phyloP scores from a whole-genome alignment of 768 basidiomycete species.

The Terana coerulea region DNA sequence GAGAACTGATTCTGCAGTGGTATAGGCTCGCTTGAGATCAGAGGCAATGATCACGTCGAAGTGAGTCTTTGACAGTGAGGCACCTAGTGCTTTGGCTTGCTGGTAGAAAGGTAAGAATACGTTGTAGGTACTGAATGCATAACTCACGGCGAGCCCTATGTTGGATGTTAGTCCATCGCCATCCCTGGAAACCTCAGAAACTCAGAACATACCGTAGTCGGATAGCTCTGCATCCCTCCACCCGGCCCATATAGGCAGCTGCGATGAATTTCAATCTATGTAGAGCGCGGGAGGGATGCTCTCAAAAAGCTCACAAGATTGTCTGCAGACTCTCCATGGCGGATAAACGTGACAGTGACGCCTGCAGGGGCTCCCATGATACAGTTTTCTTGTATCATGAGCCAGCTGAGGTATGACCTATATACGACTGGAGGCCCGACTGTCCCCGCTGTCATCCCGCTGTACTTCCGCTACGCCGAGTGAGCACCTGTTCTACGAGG shows the following conservation, averaged over 20 bases:
- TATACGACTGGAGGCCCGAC: neutral
- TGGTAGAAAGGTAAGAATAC: constrained; percentile 3
- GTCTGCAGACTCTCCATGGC: constrained; percentile 76
- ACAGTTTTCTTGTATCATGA: neutral
- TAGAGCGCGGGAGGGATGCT: neutral
- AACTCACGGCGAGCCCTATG: constrained; percentile 22
- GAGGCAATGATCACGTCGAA: constrained; percentile 64
- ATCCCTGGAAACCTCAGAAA: too few relatives aligned
- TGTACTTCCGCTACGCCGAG: neutral
- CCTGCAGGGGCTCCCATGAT: neutral
- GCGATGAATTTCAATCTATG: neutral
- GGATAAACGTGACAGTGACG: constrained; percentile 29
- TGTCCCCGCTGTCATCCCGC: neutral
- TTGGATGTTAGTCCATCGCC: too few relatives aligned
- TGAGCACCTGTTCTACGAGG: too few relatives aligned
- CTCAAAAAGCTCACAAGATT: constrained; percentile 50
- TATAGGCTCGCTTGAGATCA: constrained; percentile 57
- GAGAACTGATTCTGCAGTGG: constrained; percentile 55
- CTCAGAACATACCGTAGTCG: constrained; percentile 54
- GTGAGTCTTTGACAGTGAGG: constrained; percentile 40
- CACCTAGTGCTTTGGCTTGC: constrained; percentile 44
- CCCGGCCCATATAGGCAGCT: constrained; percentile 66
- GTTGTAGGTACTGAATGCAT: neutral
- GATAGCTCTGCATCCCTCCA: constrained; percentile 70
- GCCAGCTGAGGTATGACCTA: neutral